These are phyloP conservation scores for Boletus barrowsii DNA, from an alignment of 768 basidiomycete genomes.

Conservation along the genomic window DNA sequence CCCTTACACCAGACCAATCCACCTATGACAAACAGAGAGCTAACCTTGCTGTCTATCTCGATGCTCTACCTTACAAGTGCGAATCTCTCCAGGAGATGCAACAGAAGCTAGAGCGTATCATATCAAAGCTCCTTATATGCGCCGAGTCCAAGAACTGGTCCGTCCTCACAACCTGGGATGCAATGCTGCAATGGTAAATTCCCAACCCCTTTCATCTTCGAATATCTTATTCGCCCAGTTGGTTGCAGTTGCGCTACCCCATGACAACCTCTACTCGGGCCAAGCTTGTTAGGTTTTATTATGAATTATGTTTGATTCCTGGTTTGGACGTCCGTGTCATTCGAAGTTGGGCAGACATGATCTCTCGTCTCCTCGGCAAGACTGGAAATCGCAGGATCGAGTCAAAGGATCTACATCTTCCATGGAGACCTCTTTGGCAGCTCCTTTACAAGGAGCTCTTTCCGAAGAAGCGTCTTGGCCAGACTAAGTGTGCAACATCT, in stretches of 20 bases:
- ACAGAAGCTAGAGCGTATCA: conserved; percentile 61
- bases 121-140: conserved; percentile 65
- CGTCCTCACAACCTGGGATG: conserved; percentile 73
- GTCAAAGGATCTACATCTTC: conserved; percentile 59
- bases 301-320: conserved; percentile 73
- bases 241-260: conserved; percentile 81
- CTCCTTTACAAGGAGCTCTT: conserved; percentile 70
- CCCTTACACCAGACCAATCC: conserved; percentile 28
- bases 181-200: conserved; percentile 69
- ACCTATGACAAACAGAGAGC: conserved; percentile 57
- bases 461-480: conserved; percentile 61
- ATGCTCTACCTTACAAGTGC: conserved; percentile 68
- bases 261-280: conserved; percentile 66
- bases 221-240: conserved; percentile 42
- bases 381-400: conserved; percentile 70
- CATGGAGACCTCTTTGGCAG: conserved; percentile 78
- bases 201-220: background rate
- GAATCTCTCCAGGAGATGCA: conserved; percentile 74
- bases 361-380: conserved; percentile 68
- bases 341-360: conserved; percentile 76
- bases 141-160: conserved; percentile 77
- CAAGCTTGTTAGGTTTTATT: conserved; percentile 70
- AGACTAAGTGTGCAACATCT: conserved; percentile 48
- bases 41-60: conserved; percentile 62
- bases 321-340: conserved; percentile 70